Conservation (phyloP, 1,284 basidiomycete genomes). For the Neotropicomus parvogracilis region DNA sequence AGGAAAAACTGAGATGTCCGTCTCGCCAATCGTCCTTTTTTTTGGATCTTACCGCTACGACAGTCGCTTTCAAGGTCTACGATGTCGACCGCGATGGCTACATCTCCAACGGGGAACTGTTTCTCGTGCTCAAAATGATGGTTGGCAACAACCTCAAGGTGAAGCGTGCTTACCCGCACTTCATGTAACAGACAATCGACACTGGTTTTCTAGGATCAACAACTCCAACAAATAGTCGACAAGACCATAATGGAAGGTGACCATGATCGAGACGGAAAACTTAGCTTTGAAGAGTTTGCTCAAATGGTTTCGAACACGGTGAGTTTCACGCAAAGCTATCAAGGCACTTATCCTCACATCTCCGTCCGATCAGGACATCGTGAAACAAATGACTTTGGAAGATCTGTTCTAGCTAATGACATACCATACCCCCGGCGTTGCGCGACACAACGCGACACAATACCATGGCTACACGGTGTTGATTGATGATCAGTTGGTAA, state of each 20-base stretch:
- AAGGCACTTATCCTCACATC: not conserved
- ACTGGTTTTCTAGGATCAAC: constrained; percentile 70
- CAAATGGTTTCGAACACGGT: constrained; percentile 97
- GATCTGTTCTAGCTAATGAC: constrained; percentile 22
- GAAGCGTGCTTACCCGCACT: constrained; percentile 10
- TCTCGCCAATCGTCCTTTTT: constrained; percentile 23
- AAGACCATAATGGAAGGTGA: constrained; percentile 99
- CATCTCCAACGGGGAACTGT: constrained; percentile 99
- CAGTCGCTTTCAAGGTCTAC: constrained; percentile 98
- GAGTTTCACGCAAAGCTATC: constrained; percentile 25
- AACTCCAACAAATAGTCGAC: constrained; percentile 99
- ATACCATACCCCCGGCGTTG: constrained; percentile 22
- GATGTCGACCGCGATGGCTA: constrained; percentile 97
- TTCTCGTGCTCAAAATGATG: constrained; percentile 99
- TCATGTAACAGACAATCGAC: not conserved
- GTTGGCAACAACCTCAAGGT: constrained; percentile 98
- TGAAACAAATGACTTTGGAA: constrained; percentile 98
- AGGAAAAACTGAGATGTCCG: constrained; percentile 95
- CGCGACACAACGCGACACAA: constrained; percentile 5
- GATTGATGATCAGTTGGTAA: constrained; percentile 10
- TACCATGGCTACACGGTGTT: constrained; percentile 19
- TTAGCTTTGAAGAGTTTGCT: constrained; percentile 96
- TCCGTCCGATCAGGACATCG: constrained; percentile 64
- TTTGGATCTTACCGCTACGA: constrained; percentile 9
- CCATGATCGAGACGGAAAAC: constrained; percentile 94